Evolutionary conservation across 441 rosid genomes (phyloP), one percentile per base, ranked within the genome.

Genomic region (Sinapis alba): DNA sequence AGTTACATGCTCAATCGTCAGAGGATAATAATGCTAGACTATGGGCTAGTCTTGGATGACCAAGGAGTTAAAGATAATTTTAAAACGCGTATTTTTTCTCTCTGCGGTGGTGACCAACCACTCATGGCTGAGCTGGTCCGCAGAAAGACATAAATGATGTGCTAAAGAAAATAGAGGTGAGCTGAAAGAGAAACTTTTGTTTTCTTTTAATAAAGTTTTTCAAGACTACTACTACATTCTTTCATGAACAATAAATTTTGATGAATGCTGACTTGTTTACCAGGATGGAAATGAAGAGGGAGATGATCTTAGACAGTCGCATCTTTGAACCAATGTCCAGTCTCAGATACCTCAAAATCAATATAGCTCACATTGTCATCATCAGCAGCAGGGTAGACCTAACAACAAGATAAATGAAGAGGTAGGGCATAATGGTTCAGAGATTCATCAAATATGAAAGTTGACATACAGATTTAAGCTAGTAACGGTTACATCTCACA

Each of bases 111-210:
- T 24, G 16, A 8, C 27, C n/a, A 13, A 53, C 58, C n/a, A n/a
- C n/a, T n/a, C 80, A 59, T 69, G 77, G 81, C 77, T 69, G 72
- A 78, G 72, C 79, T 69, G 73, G 68, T 56, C 3, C 4, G 47
- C 16, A 38, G 15, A 38, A 26, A 24, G 34, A 24, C 26, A 21
- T 50, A 30, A 50, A 13, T 3, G n/a, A 28, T 7, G 8, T 27
- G 18, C 1, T 3, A 19, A 6, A 6, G 3, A 8, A 15, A 9
- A 15, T 15, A 15, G 20, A 45, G 53, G 3, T 45, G 9, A 45
- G 53, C 53, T 45, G 53, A 45, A 15, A 45, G 20, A n/a, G 19
- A 1, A 15, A 19, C 50, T 43, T 50, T 50, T 13, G 6, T 10
- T 69, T 20, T 12, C 13, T 12, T 12, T 20, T 9, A 12, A 26